Evolutionary conservation across 2,329 filamentous ascomycete genomes (phyloP).

Genomic region (Aaosphaeria pasadenensis): DNA sequence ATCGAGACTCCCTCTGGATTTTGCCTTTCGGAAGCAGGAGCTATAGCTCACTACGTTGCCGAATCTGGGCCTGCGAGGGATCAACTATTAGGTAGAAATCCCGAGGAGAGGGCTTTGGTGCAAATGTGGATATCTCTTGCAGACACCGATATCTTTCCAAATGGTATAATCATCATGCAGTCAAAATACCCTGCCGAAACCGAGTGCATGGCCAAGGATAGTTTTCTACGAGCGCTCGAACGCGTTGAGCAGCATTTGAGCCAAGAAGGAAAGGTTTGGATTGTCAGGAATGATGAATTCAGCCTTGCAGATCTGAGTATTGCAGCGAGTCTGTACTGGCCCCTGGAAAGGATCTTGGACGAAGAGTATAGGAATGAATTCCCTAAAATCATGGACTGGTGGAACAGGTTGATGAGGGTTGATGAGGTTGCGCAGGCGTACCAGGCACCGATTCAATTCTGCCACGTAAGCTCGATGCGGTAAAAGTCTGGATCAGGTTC

Average conservation of each 20-base stretch:
- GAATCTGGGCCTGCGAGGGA: constrained; percentile 42
- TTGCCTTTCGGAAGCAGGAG: constrained; percentile 44
- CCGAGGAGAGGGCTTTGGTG: constrained; percentile 42
- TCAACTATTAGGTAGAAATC: constrained; percentile 46
- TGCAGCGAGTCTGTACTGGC: constrained; percentile 12
- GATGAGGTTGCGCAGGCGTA: constrained; percentile 13
- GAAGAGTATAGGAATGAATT: constrained; percentile 9
- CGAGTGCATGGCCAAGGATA: constrained; percentile 7
- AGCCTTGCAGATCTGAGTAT: constrained; percentile 21
- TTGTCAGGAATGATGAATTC: constrained; percentile 15
- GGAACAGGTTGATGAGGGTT: constrained; percentile 12
- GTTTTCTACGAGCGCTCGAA: constrained; percentile 8
- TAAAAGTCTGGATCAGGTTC: too few species aligned
- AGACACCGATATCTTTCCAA: constrained; percentile 10
- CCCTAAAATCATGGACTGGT: constrained; percentile 17
- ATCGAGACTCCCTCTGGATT: constrained; percentile 50
- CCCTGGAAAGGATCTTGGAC: constrained; percentile 15
- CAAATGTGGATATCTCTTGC: constrained; percentile 41
- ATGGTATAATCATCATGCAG: constrained; percentile 4
- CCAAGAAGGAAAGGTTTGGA: constrained; percentile 9
- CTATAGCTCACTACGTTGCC: constrained; percentile 49
- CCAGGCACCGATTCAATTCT: constrained; percentile 6
- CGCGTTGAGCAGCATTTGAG: constrained; percentile 12
- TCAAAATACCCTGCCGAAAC: constrained; percentile 11
- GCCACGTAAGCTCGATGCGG: background rate